A percentile compares a stretch with the other conserved stretches of the same genome.
Evolutionary conservation across 2,329 filamentous ascomycete species (phyloP).

Genomic region (Trichoderma endophyticum): DNA sequence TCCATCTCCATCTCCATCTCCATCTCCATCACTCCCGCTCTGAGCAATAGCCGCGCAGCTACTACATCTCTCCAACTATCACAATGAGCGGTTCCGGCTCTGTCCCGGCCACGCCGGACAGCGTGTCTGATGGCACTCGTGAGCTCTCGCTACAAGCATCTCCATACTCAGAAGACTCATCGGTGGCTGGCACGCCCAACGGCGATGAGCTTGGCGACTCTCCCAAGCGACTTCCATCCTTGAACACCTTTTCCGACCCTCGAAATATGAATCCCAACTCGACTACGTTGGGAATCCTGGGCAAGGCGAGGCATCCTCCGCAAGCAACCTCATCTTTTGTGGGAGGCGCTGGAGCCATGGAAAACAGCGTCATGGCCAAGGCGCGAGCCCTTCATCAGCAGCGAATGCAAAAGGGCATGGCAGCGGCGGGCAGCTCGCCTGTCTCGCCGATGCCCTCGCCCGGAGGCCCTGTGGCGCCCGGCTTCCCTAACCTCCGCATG

Average conservation of each 20-base stretch:
- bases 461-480: conserved; percentile 39
- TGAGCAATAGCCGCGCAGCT: background rate
- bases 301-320: conserved; percentile 56
- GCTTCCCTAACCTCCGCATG: conserved; percentile 45
- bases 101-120: conserved; percentile 47
- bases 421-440: conserved; percentile 30
- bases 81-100: conserved; percentile 35
- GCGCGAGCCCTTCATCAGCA: conserved; percentile 47
- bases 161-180: conserved; percentile 45
- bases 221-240: conserved; percentile 54
- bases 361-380: conserved; percentile 46
- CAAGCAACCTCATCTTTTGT: conserved; percentile 38
- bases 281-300: conserved; percentile 76
- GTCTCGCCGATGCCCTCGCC: conserved; percentile 32
- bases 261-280: conserved; percentile 74
- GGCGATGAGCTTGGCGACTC: conserved; percentile 38
- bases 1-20: background rate
- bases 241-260: conserved; percentile 59
- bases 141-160: conserved; percentile 39
- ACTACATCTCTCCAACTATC: background rate
- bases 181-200: conserved; percentile 48
- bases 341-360: conserved; percentile 32
- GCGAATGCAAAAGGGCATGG: conserved; percentile 44
- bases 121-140: conserved; percentile 34
- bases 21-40: background rate